Evolutionary conservation across 371 early-diverging fungal species (phyloP), one percentile per base, ranked within the genome.

Genomic region (Mucor lusitanicus): DNA sequence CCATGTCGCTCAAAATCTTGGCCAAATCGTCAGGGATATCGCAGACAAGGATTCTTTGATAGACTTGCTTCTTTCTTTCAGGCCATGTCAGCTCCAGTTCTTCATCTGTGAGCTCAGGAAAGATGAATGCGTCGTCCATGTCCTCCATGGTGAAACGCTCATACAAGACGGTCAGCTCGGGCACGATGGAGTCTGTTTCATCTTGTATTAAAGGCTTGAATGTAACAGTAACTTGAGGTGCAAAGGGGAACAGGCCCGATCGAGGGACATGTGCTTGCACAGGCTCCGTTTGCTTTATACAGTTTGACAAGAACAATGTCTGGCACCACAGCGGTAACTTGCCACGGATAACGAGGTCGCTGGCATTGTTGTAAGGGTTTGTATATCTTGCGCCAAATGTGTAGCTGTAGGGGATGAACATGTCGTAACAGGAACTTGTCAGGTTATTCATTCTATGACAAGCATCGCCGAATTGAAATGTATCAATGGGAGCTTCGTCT

Each of bases 301-400:
- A 79, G 37, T 61, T 67, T 4, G 71, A 63, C 21, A 82, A 59
- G 37, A 83, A 80, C 6, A 83, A 42, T 23, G 72, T 77, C 46
- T 83, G 83, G 23, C 72, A 72, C 83, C 83, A 83, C 17, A 75
- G 25, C 6, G 83, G 83, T 4, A 83, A 7, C 32, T 71, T 68
- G 8, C 80, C 83, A 6, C 83, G 80, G 9, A 84, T 72, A 25
- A 81, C 55, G 8, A 84, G 42, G 64, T 84, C 84, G 6, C 70
- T 69, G 3, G 70, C 63, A 12, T 67, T 60, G 4, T 66, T 61
- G 40, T 73, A 78, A 7, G 82, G 80, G 23, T 81, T 80, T 30
- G 80, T 80, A 50, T 72, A 81, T 32, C 82, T 66, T 9, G 73
- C 72, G 13, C 84, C 84, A 63, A 84, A 75, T 57, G 82, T 84